These are phyloP conservation scores for Fraxinus angustifolia DNA, from an alignment of 305 asterid species.

Conservation along the genomic window DNA sequence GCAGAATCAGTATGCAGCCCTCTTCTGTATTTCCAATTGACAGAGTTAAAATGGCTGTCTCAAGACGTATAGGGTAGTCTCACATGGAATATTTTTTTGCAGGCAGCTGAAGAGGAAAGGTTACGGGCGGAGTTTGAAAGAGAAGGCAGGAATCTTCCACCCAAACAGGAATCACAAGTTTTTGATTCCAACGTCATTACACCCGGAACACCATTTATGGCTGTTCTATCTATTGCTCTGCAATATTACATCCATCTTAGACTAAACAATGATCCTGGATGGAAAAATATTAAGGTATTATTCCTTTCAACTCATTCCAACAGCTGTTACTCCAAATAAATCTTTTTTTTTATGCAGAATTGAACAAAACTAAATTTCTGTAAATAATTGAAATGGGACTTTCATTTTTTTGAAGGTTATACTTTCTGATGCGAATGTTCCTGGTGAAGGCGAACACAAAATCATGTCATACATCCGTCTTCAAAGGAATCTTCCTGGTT, in stretches of 20 bases:
- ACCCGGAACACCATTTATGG: constrained; percentile 99
- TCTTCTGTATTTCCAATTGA: not conserved
- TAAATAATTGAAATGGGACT: not conserved
- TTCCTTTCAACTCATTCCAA: constrained; percentile 4
- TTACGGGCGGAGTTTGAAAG: constrained; percentile 79
- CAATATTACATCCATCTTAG: constrained; percentile 82
- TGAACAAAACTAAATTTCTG: not conserved
- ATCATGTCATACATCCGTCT: constrained; percentile 94
- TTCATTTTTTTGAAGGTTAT: constrained; percentile 58
- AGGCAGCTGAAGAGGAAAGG: constrained; percentile 95
- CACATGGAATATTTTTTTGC: constrained; percentile 27
- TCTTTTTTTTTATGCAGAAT: constrained; percentile 16
- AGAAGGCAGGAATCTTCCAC: constrained; percentile 95
- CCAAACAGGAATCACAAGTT: constrained; percentile 75
- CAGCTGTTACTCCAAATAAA: not conserved
- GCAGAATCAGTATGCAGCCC: constrained; percentile 63
- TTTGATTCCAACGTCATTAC: constrained; percentile 92
- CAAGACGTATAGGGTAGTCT: not conserved
- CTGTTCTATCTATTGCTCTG: constrained; percentile 70
- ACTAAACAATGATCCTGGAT: constrained; percentile 86
- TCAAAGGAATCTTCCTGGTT: constrained; percentile 87
- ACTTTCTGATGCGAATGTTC: constrained; percentile 98
- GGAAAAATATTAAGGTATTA: constrained; percentile 88
- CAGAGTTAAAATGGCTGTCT: not conserved
- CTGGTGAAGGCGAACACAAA: constrained; percentile 99